phyloP scores from a whole-genome alignment of 352 stramenopile species.

The Globisporangium recalcitrans region DNA sequence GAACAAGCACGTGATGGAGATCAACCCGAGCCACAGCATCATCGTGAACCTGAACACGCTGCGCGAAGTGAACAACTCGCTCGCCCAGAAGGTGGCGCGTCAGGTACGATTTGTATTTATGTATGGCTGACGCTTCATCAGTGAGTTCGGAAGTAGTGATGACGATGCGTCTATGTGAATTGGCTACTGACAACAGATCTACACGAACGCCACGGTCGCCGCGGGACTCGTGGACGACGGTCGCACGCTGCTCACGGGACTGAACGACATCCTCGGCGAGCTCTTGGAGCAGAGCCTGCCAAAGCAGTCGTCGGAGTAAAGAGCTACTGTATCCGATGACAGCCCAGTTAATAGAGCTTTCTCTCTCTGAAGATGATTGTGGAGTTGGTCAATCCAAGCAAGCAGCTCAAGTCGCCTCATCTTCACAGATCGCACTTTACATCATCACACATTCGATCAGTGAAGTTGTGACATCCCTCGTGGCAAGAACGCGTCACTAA shows the following conservation, averaged over 20 bases:
- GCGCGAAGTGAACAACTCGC: conserved; percentile 72
- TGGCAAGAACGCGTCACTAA: too few species aligned
- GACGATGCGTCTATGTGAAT: conserved; percentile 22
- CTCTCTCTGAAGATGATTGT: neutral
- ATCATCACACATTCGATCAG: too few species aligned
- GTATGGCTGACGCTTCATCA: neutral
- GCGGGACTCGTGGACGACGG: conserved; percentile 98
- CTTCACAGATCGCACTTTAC: too few species aligned
- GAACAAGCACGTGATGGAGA: conserved; percentile 96
- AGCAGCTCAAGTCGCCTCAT: too few species aligned
- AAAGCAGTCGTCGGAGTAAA: conserved; percentile 42
- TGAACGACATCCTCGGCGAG: conserved; percentile 95
- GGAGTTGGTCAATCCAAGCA: neutral
- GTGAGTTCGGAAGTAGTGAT: neutral
- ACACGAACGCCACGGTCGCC: conserved; percentile 97
- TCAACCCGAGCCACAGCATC: conserved; percentile 98
- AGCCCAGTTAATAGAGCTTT: neutral
- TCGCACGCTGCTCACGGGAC: conserved; percentile 93
- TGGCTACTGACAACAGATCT: too few species aligned
- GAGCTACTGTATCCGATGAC: neutral
- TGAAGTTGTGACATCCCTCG: too few species aligned
- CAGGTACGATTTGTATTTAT: conserved; percentile 36
- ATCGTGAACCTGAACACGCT: conserved; percentile 92
- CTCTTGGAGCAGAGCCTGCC: conserved; percentile 59
- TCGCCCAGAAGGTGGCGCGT: conserved; percentile 80